phyloP scores from a whole-genome alignment of 495 filamentous ascomycete genomes.

The Penicillium alfredii region DNA sequence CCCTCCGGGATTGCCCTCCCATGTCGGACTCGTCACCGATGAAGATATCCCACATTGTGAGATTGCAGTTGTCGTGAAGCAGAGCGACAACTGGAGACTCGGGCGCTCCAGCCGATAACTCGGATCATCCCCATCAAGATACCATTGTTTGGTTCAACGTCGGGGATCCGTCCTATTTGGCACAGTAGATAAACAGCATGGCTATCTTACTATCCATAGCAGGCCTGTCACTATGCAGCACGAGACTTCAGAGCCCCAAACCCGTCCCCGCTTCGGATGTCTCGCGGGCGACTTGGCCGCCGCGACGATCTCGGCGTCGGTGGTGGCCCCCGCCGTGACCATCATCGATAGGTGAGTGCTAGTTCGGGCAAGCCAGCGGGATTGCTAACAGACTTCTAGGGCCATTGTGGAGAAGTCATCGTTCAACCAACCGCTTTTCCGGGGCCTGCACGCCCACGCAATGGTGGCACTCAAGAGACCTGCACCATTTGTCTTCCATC shows the following conservation, averaged over 20 bases:
- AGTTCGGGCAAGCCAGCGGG: not conserved
- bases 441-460: constrained; percentile 22
- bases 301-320: constrained; percentile 25
- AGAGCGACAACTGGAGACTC: no score
- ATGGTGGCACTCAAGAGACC: constrained; percentile 17
- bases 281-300: constrained; percentile 26
- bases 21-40: no score
- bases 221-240: constrained; percentile 10
- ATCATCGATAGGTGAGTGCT: constrained; percentile 27
- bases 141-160: not conserved
- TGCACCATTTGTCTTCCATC: constrained; percentile 17
- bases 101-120: no score
- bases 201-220: not conserved
- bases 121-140: no score
- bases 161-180: not conserved
- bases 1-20: no score
- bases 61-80: no score
- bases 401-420: constrained; percentile 28
- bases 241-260: constrained; percentile 3
- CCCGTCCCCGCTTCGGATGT: constrained; percentile 3
- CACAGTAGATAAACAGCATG: not conserved
- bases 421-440: constrained; percentile 20
- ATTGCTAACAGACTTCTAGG: constrained; percentile 11
- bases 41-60: no score
- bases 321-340: constrained; percentile 27